These are phyloP conservation scores for Elongisporangium prolatum DNA, from an alignment of 352 stramenopile species.

Conservation along the genomic window DNA sequence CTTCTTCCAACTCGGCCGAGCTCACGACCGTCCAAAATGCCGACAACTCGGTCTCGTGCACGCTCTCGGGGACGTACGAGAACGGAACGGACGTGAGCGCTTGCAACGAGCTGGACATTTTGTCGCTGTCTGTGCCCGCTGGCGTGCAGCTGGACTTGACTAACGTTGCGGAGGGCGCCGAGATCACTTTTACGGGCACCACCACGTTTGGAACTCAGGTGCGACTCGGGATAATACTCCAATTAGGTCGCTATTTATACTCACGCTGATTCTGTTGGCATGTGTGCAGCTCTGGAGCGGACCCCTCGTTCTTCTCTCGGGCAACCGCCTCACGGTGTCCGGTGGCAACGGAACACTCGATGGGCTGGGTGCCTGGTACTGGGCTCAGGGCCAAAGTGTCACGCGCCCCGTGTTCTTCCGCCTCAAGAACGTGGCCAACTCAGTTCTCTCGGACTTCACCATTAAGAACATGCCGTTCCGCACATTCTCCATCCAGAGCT, in stretches of 20 bases:
- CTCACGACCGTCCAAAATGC: background rate
- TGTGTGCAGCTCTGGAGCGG: constrained; percentile 29
- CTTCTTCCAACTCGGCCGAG: background rate
- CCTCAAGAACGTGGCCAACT: constrained; percentile 3
- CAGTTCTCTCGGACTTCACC: constrained; percentile 13
- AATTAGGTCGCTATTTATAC: no score
- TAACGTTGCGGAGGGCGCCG: constrained; percentile 17
- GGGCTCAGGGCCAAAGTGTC: constrained; percentile 18
- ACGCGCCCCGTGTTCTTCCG: constrained; percentile 32
- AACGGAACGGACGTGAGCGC: no score
- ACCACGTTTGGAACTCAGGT: constrained; percentile 23
- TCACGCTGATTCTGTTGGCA: no score
- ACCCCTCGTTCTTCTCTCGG: constrained; percentile 23
- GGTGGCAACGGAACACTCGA: constrained; percentile 29
- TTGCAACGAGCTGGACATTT: no score
- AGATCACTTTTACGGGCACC: constrained; percentile 26
- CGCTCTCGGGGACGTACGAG: constrained; percentile 28
- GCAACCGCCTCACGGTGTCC: constrained; percentile 20
- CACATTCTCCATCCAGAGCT: constrained; percentile 19
- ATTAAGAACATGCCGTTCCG: constrained; percentile 18
- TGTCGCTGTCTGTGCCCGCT: no score
- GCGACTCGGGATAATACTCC: no score
- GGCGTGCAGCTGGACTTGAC: no score
- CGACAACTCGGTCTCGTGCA: constrained; percentile 11
- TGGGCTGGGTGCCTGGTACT: constrained; percentile 35